These are phyloP conservation scores for Nannochloropsis granulata DNA, from an alignment of 108 stramenopile genomes.

Conservation along the genomic window DNA sequence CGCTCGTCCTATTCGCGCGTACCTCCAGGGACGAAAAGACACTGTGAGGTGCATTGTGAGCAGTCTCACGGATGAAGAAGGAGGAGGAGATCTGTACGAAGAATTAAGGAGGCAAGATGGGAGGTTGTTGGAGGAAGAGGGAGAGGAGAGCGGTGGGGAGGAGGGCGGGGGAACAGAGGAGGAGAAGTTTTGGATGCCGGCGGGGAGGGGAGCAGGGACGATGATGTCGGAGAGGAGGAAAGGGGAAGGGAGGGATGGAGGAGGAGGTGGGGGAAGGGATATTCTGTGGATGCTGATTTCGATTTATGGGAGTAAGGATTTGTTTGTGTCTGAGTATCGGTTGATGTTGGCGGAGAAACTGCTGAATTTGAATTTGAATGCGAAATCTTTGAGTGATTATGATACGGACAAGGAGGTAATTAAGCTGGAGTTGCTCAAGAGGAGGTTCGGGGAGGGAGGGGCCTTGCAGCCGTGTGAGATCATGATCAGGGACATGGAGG, in stretches of 20 bases:
- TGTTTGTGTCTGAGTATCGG: slow-evolving; percentile 91
- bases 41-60: slow-evolving; percentile 90
- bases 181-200: slow-evolving; percentile 6
- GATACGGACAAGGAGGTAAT: slow-evolving; percentile 79
- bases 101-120: slow-evolving; percentile 76
- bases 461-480: slow-evolving; percentile 85
- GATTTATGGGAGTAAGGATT: slow-evolving; percentile 92
- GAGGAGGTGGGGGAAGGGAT: slow-evolving; percentile 38
- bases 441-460: slow-evolving; percentile 74
- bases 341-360: slow-evolving; percentile 90
- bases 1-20: slow-evolving; percentile 65
- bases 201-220: slow-evolving; percentile 1
- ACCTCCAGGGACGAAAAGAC: slow-evolving; percentile 63
- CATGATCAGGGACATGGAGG: slow-evolving; percentile 93
- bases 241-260: slow-evolving; percentile 1
- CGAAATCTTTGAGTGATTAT: slow-evolving; percentile 32
- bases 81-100: slow-evolving; percentile 72
- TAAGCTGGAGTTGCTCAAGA: slow-evolving; percentile 85
- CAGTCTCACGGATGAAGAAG: slow-evolving; percentile 73
- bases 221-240: background rate
- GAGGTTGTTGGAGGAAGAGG: slow-evolving; percentile 33
- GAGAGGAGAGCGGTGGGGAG: slow-evolving; percentile 17
- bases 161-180: slow-evolving; percentile 43
- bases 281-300: slow-evolving; percentile 87
- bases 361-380: slow-evolving; percentile 31